Evolutionary conservation across 1,284 basidiomycete genomes (phyloP).

Genomic region (Cutaneotrichosporon sp.): DNA sequence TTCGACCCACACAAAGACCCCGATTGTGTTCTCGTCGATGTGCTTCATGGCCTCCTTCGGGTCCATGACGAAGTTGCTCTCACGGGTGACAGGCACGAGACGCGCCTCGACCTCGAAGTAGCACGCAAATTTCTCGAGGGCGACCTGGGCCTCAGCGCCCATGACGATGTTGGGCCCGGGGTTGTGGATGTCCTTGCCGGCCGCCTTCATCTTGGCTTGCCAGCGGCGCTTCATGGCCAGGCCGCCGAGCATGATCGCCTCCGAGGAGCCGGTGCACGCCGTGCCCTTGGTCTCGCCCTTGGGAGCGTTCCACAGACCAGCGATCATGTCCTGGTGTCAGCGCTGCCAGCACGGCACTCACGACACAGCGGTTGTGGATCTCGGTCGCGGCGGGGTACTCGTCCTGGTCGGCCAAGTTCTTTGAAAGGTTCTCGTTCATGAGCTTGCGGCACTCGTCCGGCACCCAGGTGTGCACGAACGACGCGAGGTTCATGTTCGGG

Average conservation of each 20-base stretch:
- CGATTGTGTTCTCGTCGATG: conserved; percentile 80
- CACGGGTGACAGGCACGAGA: conserved; percentile 16
- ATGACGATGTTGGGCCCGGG: conserved; percentile 63
- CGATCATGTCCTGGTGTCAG: conserved; percentile 66
- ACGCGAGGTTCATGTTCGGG: conserved; percentile 76
- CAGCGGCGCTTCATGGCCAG: conserved; percentile 93
- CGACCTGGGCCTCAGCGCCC: conserved; percentile 74
- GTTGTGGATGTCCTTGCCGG: conserved; percentile 81
- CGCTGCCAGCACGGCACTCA: conserved; percentile 14
- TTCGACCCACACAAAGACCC: conserved; percentile 38
- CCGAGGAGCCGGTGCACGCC: conserved; percentile 88
- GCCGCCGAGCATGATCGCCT: conserved; percentile 90
- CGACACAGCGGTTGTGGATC: conserved; percentile 72
- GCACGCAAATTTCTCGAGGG: conserved; percentile 81
- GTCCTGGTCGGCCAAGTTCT: conserved; percentile 88
- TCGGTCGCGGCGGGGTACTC: conserved; percentile 80
- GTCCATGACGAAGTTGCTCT: conserved; percentile 76
- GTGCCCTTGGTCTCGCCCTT: conserved; percentile 67
- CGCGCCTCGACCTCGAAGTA: conserved; percentile 60
- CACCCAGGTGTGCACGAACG: conserved; percentile 70
- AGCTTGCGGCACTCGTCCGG: conserved; percentile 67
- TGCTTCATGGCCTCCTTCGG: conserved; percentile 81
- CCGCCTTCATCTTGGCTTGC: conserved; percentile 84
- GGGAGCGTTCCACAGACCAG: conserved; percentile 90
- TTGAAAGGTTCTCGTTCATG: conserved; percentile 79